Conservation (phyloP, 441 rosid genomes). For the Dalechampia spathulata region DNA sequence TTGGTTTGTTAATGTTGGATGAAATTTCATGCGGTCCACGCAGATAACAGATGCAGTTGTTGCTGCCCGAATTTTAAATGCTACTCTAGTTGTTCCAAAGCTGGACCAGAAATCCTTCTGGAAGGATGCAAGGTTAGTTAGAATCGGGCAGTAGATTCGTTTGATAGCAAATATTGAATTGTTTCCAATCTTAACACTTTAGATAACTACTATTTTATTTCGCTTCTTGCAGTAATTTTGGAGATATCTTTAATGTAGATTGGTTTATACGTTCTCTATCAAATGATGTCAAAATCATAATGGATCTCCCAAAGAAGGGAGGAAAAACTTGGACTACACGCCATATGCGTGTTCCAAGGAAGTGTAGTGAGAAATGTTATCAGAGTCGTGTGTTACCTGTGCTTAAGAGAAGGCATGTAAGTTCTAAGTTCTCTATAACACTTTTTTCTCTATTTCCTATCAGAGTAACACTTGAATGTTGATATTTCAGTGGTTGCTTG, state of each 20-base stretch:
- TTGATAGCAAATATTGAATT: too few species aligned
- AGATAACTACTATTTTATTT: slow-evolving; percentile 4
- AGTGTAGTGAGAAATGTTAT: slow-evolving; percentile 86
- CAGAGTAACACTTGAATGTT: too few species aligned
- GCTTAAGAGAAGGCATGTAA: slow-evolving; percentile 98
- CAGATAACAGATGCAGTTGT: slow-evolving; percentile 97
- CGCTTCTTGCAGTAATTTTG: slow-evolving; percentile 55
- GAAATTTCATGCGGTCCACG: slow-evolving; percentile 16
- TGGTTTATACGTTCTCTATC: slow-evolving; percentile 69
- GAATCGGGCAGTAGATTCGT: too few species aligned
- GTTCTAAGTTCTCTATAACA: slow-evolving; percentile 32
- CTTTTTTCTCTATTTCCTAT: slow-evolving; percentile 3
- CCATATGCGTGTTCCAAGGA: slow-evolving; percentile 85
- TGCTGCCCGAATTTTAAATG: slow-evolving; percentile 92
- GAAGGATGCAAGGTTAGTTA: slow-evolving; percentile 84
- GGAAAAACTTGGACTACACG: slow-evolving; percentile 49
- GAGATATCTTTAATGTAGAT: slow-evolving; percentile 69
- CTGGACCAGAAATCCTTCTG: slow-evolving; percentile 95
- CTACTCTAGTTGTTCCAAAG: slow-evolving; percentile 93
- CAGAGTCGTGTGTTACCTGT: slow-evolving; percentile 70
- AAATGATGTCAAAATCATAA: slow-evolving; percentile 81
- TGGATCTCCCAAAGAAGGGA: slow-evolving; percentile 58
- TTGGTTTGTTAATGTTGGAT: too few species aligned
- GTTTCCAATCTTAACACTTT: too few species aligned
- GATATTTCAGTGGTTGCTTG: too few species aligned